Evolutionary conservation across 306 rosid species (phyloP).

Genomic region (Leucaena leucocephala): DNA sequence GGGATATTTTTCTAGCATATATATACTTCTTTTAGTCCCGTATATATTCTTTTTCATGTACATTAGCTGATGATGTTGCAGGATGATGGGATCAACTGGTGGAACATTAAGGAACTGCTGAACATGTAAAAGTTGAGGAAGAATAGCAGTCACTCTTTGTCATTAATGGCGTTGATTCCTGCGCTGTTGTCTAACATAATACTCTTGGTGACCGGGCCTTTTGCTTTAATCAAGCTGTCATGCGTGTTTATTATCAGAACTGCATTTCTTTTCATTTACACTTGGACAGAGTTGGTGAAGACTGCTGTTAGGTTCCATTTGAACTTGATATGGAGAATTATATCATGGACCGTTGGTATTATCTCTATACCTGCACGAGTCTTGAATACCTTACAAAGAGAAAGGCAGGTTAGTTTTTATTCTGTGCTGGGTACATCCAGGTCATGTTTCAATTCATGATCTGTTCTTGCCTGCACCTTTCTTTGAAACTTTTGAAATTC

Average conservation of each 20-base stretch:
- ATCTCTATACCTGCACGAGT: constrained; percentile 63
- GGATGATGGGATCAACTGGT: constrained; percentile 34
- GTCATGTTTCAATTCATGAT: not conserved
- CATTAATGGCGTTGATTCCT: constrained; percentile 55
- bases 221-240: constrained; percentile 45
- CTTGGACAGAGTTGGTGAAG: constrained; percentile 64
- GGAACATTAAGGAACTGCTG: constrained; percentile 32
- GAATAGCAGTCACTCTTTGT: constrained; percentile 27
- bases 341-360: constrained; percentile 58
- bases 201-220: constrained; percentile 53
- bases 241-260: constrained; percentile 57
- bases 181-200: constrained; percentile 46
- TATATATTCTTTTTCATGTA: not conserved
- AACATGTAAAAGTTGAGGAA: constrained; percentile 40
- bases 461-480: not conserved
- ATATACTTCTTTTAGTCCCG: not conserved
- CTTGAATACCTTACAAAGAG: constrained; percentile 60
- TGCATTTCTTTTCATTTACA: constrained; percentile 41
- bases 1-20: not conserved
- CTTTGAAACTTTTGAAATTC: not conserved
- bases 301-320: constrained; percentile 48
- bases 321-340: constrained; percentile 49
- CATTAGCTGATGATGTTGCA: constrained; percentile 38
- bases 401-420: constrained; percentile 61
- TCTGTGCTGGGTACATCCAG: not conserved